Evolutionary conservation across 495 filamentous ascomycete genomes (phyloP).

Genomic region (Copromyces sp.): DNA sequence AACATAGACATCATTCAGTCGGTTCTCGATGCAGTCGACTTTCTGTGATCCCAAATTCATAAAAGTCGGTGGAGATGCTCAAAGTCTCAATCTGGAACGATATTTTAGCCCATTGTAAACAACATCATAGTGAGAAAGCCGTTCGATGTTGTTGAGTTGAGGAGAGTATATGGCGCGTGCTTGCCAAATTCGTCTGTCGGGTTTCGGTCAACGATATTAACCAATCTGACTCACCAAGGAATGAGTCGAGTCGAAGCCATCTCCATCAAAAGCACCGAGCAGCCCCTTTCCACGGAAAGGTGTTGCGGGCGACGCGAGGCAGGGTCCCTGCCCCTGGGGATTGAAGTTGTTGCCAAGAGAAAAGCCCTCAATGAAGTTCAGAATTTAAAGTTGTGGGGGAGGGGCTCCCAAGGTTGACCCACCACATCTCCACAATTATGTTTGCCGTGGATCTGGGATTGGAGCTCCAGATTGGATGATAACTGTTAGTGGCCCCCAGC

Average conservation of each 20-base stretch:
- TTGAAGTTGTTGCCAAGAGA: not conserved
- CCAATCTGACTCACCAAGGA: not conserved
- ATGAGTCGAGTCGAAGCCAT: not conserved
- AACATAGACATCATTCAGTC: not conserved
- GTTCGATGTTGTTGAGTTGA: not conserved
- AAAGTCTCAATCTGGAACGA: not conserved
- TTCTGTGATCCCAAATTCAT: not conserved
- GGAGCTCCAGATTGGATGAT: not conserved
- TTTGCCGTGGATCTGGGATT: not conserved
- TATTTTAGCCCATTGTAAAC: not conserved
- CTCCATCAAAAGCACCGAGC: not conserved
- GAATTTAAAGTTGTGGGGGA: not conserved
- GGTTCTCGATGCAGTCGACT: not conserved
- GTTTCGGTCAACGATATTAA: not conserved
- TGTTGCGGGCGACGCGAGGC: not conserved
- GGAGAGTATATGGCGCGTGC: not conserved
- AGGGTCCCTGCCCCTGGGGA: not conserved
- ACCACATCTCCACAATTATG: not conserved
- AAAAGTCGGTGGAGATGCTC: not conserved
- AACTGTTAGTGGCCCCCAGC: not conserved
- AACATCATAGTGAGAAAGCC: not conserved
- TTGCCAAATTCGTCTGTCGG: not conserved
- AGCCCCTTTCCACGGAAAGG: not conserved
- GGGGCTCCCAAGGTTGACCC: not conserved
- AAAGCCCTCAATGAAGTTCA: not conserved